These are phyloP conservation scores for Calonectria honghensis DNA, from an alignment of 2,329 filamentous ascomycete species.

Conservation along the genomic window DNA sequence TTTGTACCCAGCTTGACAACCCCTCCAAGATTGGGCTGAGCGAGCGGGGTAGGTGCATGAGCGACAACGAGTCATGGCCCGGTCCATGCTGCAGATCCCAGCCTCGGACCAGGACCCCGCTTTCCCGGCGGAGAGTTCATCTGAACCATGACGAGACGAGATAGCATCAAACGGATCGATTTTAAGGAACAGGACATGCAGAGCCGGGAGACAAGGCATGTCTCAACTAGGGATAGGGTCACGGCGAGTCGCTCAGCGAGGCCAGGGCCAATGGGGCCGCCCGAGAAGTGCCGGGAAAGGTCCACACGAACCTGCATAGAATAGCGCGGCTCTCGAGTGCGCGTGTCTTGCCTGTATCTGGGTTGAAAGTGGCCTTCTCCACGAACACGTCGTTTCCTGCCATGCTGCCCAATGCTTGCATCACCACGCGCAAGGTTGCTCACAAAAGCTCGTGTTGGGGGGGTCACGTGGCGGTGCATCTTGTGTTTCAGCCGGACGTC, in stretches of 20 bases:
- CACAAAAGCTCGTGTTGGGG: background rate
- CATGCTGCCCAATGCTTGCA: constrained; percentile 12
- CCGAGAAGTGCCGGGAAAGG: background rate
- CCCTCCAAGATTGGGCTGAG: background rate
- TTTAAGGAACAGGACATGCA: background rate
- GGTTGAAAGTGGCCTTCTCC: background rate
- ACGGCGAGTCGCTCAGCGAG: background rate
- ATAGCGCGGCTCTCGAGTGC: background rate
- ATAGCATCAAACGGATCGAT: constrained; percentile 8
- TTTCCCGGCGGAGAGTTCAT: background rate
- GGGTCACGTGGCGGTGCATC: constrained; percentile 7
- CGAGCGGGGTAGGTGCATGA: background rate
- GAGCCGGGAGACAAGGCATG: background rate
- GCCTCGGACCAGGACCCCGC: background rate
- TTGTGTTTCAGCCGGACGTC: constrained; percentile 6
- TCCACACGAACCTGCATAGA: constrained; percentile 7
- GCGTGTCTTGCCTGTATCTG: background rate
- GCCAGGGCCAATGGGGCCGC: background rate
- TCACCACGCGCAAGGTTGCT: background rate
- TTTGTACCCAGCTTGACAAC: background rate
- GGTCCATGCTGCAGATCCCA: constrained; percentile 22
- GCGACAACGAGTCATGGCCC: constrained; percentile 4
- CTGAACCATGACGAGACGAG: background rate
- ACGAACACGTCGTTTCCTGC: background rate
- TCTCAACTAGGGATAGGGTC: constrained; percentile 23